Conservation (phyloP, 2,329 filamentous ascomycete species). For the Colletotrichum liaoningense region DNA sequence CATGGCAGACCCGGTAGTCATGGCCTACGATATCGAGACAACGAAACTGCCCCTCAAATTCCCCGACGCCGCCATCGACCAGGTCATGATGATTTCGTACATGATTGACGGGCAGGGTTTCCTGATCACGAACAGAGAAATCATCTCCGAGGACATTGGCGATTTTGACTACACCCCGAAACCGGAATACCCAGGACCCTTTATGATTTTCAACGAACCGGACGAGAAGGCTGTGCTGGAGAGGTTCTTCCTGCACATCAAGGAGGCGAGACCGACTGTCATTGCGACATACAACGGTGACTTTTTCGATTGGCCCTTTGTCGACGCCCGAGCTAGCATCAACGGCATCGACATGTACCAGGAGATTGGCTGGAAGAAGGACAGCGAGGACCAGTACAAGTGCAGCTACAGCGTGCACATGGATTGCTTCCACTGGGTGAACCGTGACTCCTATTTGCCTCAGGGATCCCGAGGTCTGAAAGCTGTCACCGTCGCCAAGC, state of each 20-base stretch:
- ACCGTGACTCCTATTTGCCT: slow-evolving; percentile 96
- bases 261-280: slow-evolving; percentile 92
- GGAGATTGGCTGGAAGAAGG: slow-evolving; percentile 96
- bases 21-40: slow-evolving; percentile 99
- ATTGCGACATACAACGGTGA: slow-evolving; percentile 99
- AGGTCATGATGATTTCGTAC: slow-evolving; percentile 99
- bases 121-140: slow-evolving; percentile 96
- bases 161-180: slow-evolving; percentile 99
- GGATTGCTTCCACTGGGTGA: slow-evolving; percentile 99
- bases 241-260: slow-evolving; percentile 94
- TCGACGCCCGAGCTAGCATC: slow-evolving; percentile 91
- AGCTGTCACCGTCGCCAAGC: slow-evolving; percentile 96
- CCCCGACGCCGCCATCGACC: slow-evolving; percentile 92
- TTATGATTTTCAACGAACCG: slow-evolving; percentile 98
- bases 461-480: slow-evolving; percentile 98
- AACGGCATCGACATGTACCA: slow-evolving; percentile 99
- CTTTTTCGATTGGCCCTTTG: slow-evolving; percentile 99
- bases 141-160: slow-evolving; percentile 95
- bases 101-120: slow-evolving; percentile 99
- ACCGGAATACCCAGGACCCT: slow-evolving; percentile 93
- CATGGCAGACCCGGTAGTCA: slow-evolving; percentile 94
- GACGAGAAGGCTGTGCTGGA: slow-evolving; percentile 90
- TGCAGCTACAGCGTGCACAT: slow-evolving; percentile 97
- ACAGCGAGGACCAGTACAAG: slow-evolving; percentile 95
- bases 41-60: slow-evolving; percentile 97